phyloP scores from a whole-genome alignment of 441 rosid genomes.

The Aleurites moluccanus region DNA sequence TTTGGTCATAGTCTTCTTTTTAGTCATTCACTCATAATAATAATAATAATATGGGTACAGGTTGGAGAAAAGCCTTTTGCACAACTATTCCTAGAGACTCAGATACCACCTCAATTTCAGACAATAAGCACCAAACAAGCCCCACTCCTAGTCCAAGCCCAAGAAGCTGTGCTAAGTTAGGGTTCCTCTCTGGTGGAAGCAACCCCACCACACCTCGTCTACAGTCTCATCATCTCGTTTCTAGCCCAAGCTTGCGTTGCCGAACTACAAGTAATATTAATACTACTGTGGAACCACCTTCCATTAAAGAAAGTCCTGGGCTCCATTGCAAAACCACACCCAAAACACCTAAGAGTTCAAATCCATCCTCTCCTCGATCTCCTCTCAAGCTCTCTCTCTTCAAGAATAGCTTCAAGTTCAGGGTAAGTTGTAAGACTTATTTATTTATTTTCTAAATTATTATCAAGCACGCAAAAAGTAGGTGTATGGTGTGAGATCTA shows the following conservation, averaged over 20 bases:
- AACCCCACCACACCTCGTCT: slow-evolving; percentile 68
- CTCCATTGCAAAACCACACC: slow-evolving; percentile 40
- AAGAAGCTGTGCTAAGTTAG: slow-evolving; percentile 56
- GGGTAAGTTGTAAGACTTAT: slow-evolving; percentile 37
- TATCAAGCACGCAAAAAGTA: neutral
- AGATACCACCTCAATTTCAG: slow-evolving; percentile 35
- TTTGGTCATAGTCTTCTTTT: neutral
- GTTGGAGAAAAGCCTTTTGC: slow-evolving; percentile 98
- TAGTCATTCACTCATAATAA: neutral
- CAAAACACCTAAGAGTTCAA: slow-evolving; percentile 45
- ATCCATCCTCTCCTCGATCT: slow-evolving; percentile 71
- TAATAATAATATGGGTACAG: slow-evolving; percentile 79
- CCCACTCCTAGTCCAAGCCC: slow-evolving; percentile 47
- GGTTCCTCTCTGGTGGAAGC: slow-evolving; percentile 57
- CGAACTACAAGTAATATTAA: slow-evolving; percentile 34
- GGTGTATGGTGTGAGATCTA: slow-evolving; percentile 18
- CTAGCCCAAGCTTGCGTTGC: slow-evolving; percentile 55
- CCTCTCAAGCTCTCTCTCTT: slow-evolving; percentile 72
- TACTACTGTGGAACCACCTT: slow-evolving; percentile 25
- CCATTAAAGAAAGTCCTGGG: slow-evolving; percentile 37
- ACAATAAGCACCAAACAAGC: slow-evolving; percentile 37
- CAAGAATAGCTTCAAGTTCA: slow-evolving; percentile 67
- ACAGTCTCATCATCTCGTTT: slow-evolving; percentile 24
- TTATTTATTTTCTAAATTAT: too few species aligned
- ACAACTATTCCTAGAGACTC: slow-evolving; percentile 67